Conservation (phyloP, 2,329 filamentous ascomycete species). For the Shiraia sp. region DNA sequence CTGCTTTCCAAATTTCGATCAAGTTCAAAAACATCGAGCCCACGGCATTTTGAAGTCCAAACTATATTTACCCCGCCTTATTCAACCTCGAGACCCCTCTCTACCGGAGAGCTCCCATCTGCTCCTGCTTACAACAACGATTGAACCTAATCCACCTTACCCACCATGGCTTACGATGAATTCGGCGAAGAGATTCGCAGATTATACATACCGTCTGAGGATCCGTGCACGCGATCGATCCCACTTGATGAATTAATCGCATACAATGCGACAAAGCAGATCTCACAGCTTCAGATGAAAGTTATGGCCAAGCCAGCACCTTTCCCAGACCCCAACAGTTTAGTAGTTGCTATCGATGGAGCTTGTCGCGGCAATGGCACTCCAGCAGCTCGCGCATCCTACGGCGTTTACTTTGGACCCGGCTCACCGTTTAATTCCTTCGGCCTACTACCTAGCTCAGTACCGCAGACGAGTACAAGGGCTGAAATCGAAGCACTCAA, state of each 20-base stretch:
- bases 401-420: conserved; percentile 21
- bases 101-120: too few species aligned
- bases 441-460: not conserved
- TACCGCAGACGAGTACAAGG: conserved; percentile 16
- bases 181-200: not conserved
- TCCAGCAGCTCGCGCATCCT: conserved; percentile 8
- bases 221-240: not conserved
- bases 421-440: conserved; percentile 9
- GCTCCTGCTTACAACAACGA: too few species aligned
- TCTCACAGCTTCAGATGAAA: conserved; percentile 8
- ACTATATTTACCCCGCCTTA: too few species aligned
- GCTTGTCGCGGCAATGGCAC: conserved; percentile 25
- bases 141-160: too few species aligned
- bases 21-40: too few species aligned
- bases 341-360: conserved; percentile 27
- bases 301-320: not conserved
- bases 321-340: not conserved
- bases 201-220: not conserved
- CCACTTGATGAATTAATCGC: conserved; percentile 2
- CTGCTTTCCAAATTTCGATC: too few species aligned
- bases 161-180: conserved; percentile 3
- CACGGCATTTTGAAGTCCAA: too few species aligned
- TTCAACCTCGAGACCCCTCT: too few species aligned
- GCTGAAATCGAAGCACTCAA: conserved; percentile 20
- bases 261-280: conserved; percentile 8